A percentile compares a stretch with the other conserved stretches of the same genome.
phyloP scores from a whole-genome alignment of 2,329 filamentous ascomycete species.

The Hysterium pulicare region DNA sequence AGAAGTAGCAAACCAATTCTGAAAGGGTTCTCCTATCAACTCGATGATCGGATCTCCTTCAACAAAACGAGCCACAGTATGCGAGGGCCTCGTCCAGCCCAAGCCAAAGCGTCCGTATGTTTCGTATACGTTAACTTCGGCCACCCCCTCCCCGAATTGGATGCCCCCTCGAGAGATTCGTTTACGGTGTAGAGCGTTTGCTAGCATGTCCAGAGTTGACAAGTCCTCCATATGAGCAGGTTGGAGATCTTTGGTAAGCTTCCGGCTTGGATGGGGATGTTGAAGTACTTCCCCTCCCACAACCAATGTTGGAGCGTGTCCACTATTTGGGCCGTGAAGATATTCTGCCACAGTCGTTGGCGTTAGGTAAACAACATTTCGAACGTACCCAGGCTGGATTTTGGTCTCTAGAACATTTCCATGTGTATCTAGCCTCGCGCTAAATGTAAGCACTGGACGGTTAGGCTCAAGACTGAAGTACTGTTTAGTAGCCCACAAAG shows the following conservation, averaged over 20 bases:
- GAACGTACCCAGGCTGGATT: conserved; percentile 51
- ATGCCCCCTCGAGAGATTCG: conserved; percentile 39
- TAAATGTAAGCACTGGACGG: conserved; percentile 60
- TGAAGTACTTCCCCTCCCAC: conserved; percentile 31
- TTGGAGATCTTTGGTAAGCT: conserved; percentile 8
- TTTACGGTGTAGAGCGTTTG: conserved; percentile 25
- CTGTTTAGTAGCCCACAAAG: conserved; percentile 45
- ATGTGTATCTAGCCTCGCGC: conserved; percentile 50
- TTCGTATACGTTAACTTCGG: conserved; percentile 38
- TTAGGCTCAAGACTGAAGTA: conserved; percentile 53
- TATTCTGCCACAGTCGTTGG: conserved; percentile 35
- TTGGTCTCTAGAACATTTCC: conserved; percentile 55
- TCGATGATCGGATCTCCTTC: conserved; percentile 46
- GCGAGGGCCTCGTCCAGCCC: conserved; percentile 40
- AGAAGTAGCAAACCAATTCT: conserved; percentile 11
- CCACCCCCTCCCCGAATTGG: conserved; percentile 24
- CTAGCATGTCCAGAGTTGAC: conserved; percentile 32
- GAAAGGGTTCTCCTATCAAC: conserved; percentile 8
- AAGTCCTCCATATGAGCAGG: conserved; percentile 31
- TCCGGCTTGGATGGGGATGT: background rate
- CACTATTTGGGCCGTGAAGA: conserved; percentile 33
- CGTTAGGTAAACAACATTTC: conserved; percentile 54
- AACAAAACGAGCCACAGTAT: conserved; percentile 34
- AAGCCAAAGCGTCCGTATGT: conserved; percentile 27
- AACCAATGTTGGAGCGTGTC: conserved; percentile 15